These are phyloP conservation scores for Termitomyces sp. DNA, from an alignment of 768 basidiomycete genomes.

Conservation along the genomic window DNA sequence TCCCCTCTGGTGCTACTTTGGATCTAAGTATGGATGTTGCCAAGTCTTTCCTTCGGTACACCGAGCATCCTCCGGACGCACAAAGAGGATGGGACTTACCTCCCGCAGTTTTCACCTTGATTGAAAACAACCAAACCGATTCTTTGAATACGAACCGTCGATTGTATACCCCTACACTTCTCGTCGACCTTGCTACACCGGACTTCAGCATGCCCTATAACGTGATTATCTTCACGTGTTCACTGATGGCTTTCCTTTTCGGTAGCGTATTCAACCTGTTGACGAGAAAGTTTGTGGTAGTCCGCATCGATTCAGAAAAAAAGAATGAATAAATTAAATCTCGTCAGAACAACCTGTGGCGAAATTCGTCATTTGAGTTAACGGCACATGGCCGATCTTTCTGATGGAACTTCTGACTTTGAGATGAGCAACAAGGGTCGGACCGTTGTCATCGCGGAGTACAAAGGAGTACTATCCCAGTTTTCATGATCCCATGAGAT, in stretches of 20 bases:
- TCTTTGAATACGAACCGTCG: constrained; percentile 22
- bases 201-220: constrained; percentile 99
- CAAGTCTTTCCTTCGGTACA: constrained; percentile 87
- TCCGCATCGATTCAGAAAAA: constrained; percentile 20
- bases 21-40: constrained; percentile 67
- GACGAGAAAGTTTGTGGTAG: constrained; percentile 73
- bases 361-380: not conserved
- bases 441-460: constrained; percentile 2
- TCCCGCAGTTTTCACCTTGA: constrained; percentile 66
- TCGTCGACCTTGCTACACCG: constrained; percentile 94
- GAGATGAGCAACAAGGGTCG: not conserved
- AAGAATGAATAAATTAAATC: constrained; percentile 6
- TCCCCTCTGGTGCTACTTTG: constrained; percentile 67
- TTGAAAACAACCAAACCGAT: constrained; percentile 16
- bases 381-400: constrained; percentile 6
- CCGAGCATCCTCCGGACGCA: constrained; percentile 94
- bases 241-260: constrained; percentile 87
- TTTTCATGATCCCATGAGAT: not conserved
- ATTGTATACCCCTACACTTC: constrained; percentile 75
- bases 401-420: constrained; percentile 12
- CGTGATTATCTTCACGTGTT: constrained; percentile 95
- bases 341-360: not conserved
- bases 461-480: not conserved
- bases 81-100: constrained; percentile 94
- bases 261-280: constrained; percentile 87